Conservation (phyloP, 257 asterid genomes). For the Solanum tacnaense region DNA sequence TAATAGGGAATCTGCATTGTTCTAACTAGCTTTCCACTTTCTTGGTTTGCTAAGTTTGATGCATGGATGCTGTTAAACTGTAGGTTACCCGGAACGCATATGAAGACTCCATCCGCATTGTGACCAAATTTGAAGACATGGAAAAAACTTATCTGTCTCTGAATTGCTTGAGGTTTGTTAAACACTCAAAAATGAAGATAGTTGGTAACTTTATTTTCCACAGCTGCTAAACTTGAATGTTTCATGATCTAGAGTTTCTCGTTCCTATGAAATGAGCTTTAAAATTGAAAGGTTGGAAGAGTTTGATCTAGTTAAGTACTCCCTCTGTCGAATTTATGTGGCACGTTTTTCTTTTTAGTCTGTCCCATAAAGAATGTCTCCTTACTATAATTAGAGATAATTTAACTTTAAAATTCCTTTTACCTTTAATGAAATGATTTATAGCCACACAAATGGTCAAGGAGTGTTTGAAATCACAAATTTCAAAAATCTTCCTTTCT, state of each 20-base stretch:
- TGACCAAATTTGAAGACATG: slow-evolving; percentile 72
- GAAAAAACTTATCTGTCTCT: slow-evolving; percentile 53
- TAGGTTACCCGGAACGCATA: slow-evolving; percentile 83
- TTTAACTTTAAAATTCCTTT: background rate
- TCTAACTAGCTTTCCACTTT: background rate
- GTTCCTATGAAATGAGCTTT: background rate
- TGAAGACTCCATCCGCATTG: slow-evolving; percentile 81
- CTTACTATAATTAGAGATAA: background rate
- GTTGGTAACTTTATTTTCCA: background rate
- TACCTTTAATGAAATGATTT: background rate
- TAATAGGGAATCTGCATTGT: background rate
- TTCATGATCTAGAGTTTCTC: background rate
- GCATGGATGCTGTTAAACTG: background rate
- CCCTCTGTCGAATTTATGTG: background rate
- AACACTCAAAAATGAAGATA: background rate
- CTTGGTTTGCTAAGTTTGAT: background rate
- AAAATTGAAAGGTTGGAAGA: background rate
- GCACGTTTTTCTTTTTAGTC: background rate
- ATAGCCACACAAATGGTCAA: background rate
- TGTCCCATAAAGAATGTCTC: background rate
- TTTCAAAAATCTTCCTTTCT: background rate
- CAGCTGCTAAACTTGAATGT: background rate
- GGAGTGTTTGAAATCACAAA: background rate
- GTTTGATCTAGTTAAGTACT: background rate
- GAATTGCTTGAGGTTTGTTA: slow-evolving; percentile 65